These are phyloP conservation scores for Vigna unguiculata DNA, from an alignment of 306 rosid species.

Conservation along the genomic window DNA sequence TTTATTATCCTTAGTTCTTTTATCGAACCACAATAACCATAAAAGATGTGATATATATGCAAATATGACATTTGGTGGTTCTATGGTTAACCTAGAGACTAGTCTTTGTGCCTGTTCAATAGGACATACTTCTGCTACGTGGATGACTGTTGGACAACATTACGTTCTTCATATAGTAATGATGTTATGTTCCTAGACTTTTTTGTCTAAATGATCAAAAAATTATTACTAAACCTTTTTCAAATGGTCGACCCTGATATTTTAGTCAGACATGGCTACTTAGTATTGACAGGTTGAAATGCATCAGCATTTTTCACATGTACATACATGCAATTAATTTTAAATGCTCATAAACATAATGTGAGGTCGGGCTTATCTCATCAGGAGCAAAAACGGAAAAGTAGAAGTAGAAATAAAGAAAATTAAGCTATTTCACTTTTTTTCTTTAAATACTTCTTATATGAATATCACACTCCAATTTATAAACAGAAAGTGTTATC, in stretches of 20 bases:
- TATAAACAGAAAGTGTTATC: slow-evolving; percentile 17
- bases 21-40: slow-evolving; percentile 1
- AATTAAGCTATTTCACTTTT: neutral
- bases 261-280: slow-evolving; percentile 9
- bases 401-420: neutral
- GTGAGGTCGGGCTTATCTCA: neutral
- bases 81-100: neutral
- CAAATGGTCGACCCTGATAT: slow-evolving; percentile 9
- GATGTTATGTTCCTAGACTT: slow-evolving; percentile 8
- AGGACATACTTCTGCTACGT: slow-evolving; percentile 22
- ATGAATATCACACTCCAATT: neutral
- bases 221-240: neutral
- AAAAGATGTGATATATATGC: slow-evolving; percentile 33
- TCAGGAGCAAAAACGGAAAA: neutral
- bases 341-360: neutral
- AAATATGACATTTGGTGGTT: slow-evolving; percentile 38
- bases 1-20: slow-evolving; percentile 26
- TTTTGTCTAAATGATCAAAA: too few species aligned
- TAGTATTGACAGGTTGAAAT: neutral
- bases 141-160: slow-evolving; percentile 5
- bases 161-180: neutral
- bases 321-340: neutral
- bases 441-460: neutral
- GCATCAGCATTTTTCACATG: neutral
- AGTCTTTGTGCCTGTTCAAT: slow-evolving; percentile 3